phyloP scores from a whole-genome alignment of 1,284 basidiomycete genomes.

The Waitea zeae region DNA sequence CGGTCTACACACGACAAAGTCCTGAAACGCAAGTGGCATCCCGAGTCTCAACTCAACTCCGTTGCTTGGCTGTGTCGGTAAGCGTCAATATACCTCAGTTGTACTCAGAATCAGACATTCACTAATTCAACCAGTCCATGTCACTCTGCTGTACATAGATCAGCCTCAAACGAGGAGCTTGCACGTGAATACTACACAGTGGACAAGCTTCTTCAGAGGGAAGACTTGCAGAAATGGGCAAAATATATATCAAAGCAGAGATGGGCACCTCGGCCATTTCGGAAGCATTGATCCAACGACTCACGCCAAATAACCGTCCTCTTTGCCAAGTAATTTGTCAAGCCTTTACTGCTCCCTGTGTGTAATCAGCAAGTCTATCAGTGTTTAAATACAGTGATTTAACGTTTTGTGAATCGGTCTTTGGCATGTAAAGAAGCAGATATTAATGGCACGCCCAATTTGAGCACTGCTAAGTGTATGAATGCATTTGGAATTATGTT shows the following conservation, averaged over 20 bases:
- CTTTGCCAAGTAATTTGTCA: too few species aligned
- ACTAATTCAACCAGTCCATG: slow-evolving; percentile 18
- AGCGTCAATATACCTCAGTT: slow-evolving; percentile 5
- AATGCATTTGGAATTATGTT: too few species aligned
- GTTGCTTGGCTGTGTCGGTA: slow-evolving; percentile 42
- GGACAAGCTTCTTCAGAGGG: slow-evolving; percentile 25
- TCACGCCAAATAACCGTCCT: too few species aligned
- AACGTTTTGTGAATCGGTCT: too few species aligned
- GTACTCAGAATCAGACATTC: background rate
- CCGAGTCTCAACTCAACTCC: slow-evolving; percentile 27
- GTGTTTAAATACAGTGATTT: too few species aligned
- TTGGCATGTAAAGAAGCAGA: too few species aligned
- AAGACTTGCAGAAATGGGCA: slow-evolving; percentile 35
- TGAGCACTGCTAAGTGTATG: too few species aligned
- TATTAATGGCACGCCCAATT: too few species aligned
- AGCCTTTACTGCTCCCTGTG: too few species aligned
- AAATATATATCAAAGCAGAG: slow-evolving; percentile 34
- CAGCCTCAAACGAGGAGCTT: slow-evolving; percentile 30
- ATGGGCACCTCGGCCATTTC: too few species aligned
- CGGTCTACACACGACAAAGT: slow-evolving; percentile 30
- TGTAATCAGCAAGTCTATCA: too few species aligned
- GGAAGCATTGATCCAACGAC: too few species aligned
- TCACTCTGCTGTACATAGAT: slow-evolving; percentile 30
- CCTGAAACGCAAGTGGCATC: slow-evolving; percentile 35
- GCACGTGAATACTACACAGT: slow-evolving; percentile 30